A percentile compares a stretch with the other conserved stretches of the same genome.
These are phyloP conservation scores for Cordyceps tenuipes DNA, from an alignment of 2,329 filamentous ascomycete genomes.

Conservation along the genomic window DNA sequence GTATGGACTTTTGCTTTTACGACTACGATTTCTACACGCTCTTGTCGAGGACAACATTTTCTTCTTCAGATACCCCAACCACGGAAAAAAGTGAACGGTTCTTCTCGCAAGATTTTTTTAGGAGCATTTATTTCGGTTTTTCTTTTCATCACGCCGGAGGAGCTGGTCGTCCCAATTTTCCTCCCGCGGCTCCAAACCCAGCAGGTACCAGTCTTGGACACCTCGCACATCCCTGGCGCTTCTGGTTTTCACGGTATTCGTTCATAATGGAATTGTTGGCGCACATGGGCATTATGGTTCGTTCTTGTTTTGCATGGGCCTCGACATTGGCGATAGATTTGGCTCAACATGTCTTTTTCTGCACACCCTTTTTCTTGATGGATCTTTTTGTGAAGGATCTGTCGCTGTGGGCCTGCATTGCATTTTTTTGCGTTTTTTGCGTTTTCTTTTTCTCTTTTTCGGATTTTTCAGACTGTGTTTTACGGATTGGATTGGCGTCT, in stretches of 20 bases:
- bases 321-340: constrained; percentile 12
- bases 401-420: not conserved
- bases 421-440: not conserved
- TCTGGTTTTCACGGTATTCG: constrained; percentile 18
- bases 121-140: constrained; percentile 14
- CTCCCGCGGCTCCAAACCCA: not conserved
- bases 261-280: constrained; percentile 29
- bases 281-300: constrained; percentile 17
- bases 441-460: not conserved
- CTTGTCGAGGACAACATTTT: constrained; percentile 24
- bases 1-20: constrained; percentile 19
- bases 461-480: not conserved
- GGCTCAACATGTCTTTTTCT: not conserved
- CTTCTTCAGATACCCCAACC: constrained; percentile 30
- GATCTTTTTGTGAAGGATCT: not conserved
- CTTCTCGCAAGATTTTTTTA: constrained; percentile 11
- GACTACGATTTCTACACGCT: constrained; percentile 25
- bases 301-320: constrained; percentile 17
- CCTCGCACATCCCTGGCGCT: not conserved
- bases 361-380: not conserved
- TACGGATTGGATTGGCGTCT: constrained; percentile 5
- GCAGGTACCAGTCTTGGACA: not conserved
- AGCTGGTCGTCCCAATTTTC: not conserved
- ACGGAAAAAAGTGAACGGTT: constrained; percentile 25
- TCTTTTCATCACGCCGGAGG: not conserved